A percentile compares a stretch with the other conserved stretches of the same genome.
Conservation (phyloP, 768 basidiomycete species). For the Pholiota molesta region DNA sequence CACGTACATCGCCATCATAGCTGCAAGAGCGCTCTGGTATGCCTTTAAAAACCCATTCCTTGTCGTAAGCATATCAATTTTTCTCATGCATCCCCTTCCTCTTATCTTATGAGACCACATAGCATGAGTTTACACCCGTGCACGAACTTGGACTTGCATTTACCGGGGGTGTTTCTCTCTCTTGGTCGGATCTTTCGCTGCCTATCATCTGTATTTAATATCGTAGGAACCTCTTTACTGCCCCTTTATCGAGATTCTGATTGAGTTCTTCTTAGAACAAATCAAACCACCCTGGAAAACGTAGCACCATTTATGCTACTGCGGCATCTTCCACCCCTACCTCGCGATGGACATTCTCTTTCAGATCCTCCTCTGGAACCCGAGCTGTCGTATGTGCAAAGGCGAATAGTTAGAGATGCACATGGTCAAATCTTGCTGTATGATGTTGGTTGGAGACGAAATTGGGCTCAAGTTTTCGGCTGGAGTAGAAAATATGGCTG, state of each 20-base stretch:
- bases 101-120: neutral
- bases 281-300: constrained; percentile 84
- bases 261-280: constrained; percentile 51
- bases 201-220: constrained; percentile 78
- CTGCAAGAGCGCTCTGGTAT: constrained; percentile 56
- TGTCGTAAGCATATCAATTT: constrained; percentile 50
- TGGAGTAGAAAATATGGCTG: constrained; percentile 55
- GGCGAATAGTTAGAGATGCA: constrained; percentile 64
- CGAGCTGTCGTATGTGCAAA: constrained; percentile 67
- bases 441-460: constrained; percentile 73
- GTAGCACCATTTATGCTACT: constrained; percentile 77
- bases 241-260: neutral
- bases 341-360: constrained; percentile 48
- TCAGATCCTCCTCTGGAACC: constrained; percentile 76
- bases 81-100: neutral
- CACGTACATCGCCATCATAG: constrained; percentile 58
- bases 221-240: constrained; percentile 47
- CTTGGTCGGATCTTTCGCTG: constrained; percentile 74
- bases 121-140: constrained; percentile 70
- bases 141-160: constrained; percentile 72
- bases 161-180: constrained; percentile 61
- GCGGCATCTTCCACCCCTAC: constrained; percentile 68
- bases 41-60: constrained; percentile 64
- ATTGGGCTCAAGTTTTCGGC: constrained; percentile 72
- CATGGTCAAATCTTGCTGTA: constrained; percentile 66